These are phyloP conservation scores for Pseudomonodictys pantanalensis DNA, from an alignment of 495 filamentous ascomycete species.

Conservation along the genomic window DNA sequence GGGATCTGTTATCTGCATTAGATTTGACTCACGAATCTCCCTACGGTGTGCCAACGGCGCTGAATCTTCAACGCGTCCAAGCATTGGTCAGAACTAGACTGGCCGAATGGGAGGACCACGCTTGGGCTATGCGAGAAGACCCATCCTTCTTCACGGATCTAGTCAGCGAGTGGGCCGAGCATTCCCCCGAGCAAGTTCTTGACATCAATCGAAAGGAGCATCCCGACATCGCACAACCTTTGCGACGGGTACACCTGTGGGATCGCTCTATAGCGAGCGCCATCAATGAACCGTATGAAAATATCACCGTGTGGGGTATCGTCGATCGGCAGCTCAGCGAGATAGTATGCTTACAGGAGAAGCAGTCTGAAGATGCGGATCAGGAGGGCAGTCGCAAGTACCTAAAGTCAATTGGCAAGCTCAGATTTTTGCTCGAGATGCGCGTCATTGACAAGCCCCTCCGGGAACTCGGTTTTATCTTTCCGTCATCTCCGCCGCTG, in stretches of 20 bases:
- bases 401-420: slow-evolving; percentile 37
- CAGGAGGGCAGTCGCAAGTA: slow-evolving; percentile 41
- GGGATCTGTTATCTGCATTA: background rate
- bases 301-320: background rate
- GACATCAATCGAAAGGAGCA: slow-evolving; percentile 37
- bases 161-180: slow-evolving; percentile 42
- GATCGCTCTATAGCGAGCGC: slow-evolving; percentile 34
- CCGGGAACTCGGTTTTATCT: background rate
- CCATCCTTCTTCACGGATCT: slow-evolving; percentile 49
- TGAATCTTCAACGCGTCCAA: slow-evolving; percentile 45
- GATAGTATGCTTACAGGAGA: background rate
- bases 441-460: background rate
- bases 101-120: slow-evolving; percentile 47
- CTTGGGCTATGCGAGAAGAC: slow-evolving; percentile 54
- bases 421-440: slow-evolving; percentile 39
- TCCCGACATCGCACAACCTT: slow-evolving; percentile 29
- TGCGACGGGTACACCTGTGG: slow-evolving; percentile 35
- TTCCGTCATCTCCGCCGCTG: slow-evolving; percentile 41
- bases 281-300: slow-evolving; percentile 16
- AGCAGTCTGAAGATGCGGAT: background rate
- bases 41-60: slow-evolving; percentile 43
- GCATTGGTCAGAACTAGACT: slow-evolving; percentile 41
- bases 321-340: background rate
- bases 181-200: slow-evolving; percentile 41
- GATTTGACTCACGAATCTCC: slow-evolving; percentile 45